A percentile compares a stretch with the other conserved stretches of the same genome.
phyloP scores from a whole-genome alignment of 2,329 filamentous ascomycete species.

The Beauveria scarabaeidicola region DNA sequence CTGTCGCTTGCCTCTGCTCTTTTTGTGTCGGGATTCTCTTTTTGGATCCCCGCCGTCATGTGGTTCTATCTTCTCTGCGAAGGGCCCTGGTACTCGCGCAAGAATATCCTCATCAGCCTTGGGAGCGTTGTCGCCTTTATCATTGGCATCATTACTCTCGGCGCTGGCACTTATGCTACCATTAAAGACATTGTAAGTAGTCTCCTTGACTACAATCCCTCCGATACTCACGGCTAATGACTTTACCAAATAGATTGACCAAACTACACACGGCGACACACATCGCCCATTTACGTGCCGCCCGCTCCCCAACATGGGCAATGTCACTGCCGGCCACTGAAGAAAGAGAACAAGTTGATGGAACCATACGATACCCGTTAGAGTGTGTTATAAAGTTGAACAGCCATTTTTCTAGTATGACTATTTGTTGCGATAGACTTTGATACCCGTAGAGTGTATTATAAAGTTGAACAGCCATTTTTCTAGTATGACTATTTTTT shows the following conservation, averaged over 20 bases:
- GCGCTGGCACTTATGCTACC: conserved; percentile 22
- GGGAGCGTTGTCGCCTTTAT: conserved; percentile 21
- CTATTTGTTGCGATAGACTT: background rate
- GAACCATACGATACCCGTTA: background rate
- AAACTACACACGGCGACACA: conserved; percentile 1
- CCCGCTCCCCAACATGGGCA: background rate
- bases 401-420: background rate
- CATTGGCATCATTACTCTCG: conserved; percentile 20
- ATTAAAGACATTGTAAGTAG: conserved; percentile 24
- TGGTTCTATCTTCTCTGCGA: conserved; percentile 28
- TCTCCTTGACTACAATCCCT: background rate
- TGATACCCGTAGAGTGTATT: background rate
- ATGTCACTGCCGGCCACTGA: background rate
- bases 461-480: conserved; percentile 2
- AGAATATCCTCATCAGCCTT: conserved; percentile 20
- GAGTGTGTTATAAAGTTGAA: conserved; percentile 4
- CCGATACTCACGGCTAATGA: background rate
- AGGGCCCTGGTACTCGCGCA: conserved; percentile 18
- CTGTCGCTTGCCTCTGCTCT: conserved; percentile 41
- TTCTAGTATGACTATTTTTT: background rate
- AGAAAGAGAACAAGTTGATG: background rate
- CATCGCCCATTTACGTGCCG: conserved; percentile 7
- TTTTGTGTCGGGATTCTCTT: conserved; percentile 34
- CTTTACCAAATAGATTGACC: background rate
- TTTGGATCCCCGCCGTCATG: conserved; percentile 29